A percentile compares a stretch with the other conserved stretches of the same genome.
Conservation (phyloP, 768 basidiomycete genomes). For the Hygrophoropsis aurantiaca region DNA sequence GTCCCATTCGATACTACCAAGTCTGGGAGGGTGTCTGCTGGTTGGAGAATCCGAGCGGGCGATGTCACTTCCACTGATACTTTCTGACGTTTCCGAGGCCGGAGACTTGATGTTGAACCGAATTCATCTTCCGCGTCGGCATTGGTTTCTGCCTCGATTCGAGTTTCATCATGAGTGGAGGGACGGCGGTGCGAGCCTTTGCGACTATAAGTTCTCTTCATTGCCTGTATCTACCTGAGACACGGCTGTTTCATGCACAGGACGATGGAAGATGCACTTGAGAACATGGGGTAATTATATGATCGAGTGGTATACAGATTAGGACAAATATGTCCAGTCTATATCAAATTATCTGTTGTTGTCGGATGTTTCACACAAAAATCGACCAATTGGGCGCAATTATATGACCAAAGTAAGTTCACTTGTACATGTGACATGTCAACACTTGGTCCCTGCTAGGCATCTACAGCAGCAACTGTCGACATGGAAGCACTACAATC, state of each 20-base stretch:
- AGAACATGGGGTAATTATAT: no score
- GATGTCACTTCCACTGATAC: conserved; percentile 28
- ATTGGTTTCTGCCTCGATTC: neutral
- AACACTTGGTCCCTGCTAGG: no score
- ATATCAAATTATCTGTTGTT: no score
- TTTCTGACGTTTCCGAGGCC: conserved; percentile 31
- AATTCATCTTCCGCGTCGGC: neutral
- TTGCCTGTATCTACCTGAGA: conserved; percentile 4
- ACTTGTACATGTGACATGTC: no score
- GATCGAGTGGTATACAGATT: no score
- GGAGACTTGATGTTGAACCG: conserved; percentile 2
- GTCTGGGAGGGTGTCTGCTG: conserved; percentile 3
- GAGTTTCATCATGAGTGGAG: neutral
- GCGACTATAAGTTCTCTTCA: conserved; percentile 38
- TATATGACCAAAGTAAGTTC: no score
- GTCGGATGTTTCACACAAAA: no score
- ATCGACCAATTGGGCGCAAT: no score
- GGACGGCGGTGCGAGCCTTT: conserved; percentile 23
- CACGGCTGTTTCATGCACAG: neutral
- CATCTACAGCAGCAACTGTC: no score
- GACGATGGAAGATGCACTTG: no score
- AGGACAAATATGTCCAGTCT: no score
- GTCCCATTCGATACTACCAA: neutral
- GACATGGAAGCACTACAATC: conserved; percentile 56
- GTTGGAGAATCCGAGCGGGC: neutral